Conservation (phyloP, 768 basidiomycete species). For the Russula lepida region DNA sequence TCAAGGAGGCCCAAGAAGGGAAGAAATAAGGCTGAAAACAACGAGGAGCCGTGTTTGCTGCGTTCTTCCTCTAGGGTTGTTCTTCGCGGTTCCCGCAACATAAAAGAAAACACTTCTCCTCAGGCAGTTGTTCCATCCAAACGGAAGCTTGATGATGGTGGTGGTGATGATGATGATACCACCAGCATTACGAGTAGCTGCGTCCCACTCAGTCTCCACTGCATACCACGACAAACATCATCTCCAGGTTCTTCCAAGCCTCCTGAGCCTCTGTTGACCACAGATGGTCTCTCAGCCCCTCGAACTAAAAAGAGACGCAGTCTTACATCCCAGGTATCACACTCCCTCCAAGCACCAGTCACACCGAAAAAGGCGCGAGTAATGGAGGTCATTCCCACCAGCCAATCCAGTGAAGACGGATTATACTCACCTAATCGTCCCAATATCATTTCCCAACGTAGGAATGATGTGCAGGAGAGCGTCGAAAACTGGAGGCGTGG, state of each 20-base stretch:
- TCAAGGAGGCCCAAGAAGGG: background rate
- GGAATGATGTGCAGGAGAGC: background rate
- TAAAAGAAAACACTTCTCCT: background rate
- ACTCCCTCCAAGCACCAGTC: background rate
- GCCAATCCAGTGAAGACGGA: constrained; percentile 14
- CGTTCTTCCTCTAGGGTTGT: background rate
- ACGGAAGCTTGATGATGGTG: constrained; percentile 9
- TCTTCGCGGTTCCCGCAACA: background rate
- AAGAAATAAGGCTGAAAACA: background rate
- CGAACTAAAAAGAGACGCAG: constrained; percentile 1
- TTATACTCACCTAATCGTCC: constrained; percentile 9
- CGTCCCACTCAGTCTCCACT: constrained; percentile 19
- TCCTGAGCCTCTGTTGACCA: background rate
- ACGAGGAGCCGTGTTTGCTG: background rate
- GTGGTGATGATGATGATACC: background rate
- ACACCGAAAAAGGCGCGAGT: constrained; percentile 1
- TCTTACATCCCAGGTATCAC: background rate
- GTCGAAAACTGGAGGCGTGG: constrained; percentile 18
- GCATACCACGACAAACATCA: background rate
- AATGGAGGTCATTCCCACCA: constrained; percentile 10
- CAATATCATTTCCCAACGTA: background rate
- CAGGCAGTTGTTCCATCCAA: constrained; percentile 1
- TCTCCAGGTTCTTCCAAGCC: background rate
- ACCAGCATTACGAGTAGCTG: constrained; percentile 7
- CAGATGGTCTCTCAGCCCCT: background rate